Percentiles rank a stretch among this genome's conserved stretches.
phyloP scores from a whole-genome alignment of 2,329 filamentous ascomycete species.

The Fusarium algeriense region DNA sequence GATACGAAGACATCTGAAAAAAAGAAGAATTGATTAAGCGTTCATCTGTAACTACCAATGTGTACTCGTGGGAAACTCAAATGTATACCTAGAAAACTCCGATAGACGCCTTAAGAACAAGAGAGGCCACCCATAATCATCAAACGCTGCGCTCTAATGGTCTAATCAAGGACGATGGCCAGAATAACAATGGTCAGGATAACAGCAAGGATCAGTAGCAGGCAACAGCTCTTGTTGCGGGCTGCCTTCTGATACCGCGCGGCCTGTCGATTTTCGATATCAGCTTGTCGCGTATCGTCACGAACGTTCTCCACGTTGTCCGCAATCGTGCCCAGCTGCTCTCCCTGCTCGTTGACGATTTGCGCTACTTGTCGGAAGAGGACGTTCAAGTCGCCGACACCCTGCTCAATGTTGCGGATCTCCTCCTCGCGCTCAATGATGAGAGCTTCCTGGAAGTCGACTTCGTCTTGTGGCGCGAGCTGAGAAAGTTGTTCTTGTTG shows the following conservation, averaged over 20 bases:
- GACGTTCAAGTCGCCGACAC: constrained; percentile 94
- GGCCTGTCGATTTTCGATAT: constrained; percentile 85
- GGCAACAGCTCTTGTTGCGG: constrained; percentile 91
- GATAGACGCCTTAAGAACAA: constrained; percentile 42
- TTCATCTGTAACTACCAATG: constrained; percentile 39
- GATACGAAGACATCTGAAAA: neutral
- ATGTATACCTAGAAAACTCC: constrained; percentile 45
- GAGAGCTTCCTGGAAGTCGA: constrained; percentile 95
- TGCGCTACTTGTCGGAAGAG: constrained; percentile 98
- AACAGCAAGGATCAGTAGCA: constrained; percentile 88
- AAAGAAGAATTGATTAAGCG: constrained; percentile 30
- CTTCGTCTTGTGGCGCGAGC: constrained; percentile 90
- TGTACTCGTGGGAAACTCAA: constrained; percentile 32
- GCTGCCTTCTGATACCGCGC: constrained; percentile 95
- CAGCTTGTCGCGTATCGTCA: constrained; percentile 85
- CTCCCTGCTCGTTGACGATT: constrained; percentile 94
- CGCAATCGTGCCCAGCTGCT: constrained; percentile 86
- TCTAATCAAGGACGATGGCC: constrained; percentile 81
- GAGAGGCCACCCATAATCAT: constrained; percentile 28
- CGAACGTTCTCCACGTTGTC: constrained; percentile 88
- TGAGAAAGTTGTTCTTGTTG: constrained; percentile 78
- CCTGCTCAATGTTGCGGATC: constrained; percentile 97
- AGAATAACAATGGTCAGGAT: constrained; percentile 91
- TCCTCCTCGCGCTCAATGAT: constrained; percentile 97
- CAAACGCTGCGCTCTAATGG: constrained; percentile 27